phyloP scores from a whole-genome alignment of 495 filamentous ascomycete genomes.

The Penicillium soppii region DNA sequence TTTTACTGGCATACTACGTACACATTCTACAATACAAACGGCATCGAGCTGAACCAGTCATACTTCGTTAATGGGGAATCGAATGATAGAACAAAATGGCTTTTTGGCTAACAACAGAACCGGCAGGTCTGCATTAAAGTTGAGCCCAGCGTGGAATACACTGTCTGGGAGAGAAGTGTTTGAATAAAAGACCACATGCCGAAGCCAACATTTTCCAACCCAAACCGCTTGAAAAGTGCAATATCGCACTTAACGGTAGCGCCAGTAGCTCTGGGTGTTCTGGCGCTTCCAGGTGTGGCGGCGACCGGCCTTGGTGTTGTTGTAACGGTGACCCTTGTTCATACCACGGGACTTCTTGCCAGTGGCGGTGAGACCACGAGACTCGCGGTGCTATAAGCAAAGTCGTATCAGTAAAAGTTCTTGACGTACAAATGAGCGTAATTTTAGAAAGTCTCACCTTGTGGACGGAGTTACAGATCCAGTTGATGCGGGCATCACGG shows the following conservation, averaged over 20 bases:
- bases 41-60: slow-evolving; percentile 36
- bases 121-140: slow-evolving; percentile 43
- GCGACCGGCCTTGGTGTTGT: slow-evolving; percentile 91
- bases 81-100: slow-evolving; percentile 36
- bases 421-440: background rate
- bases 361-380: slow-evolving; percentile 91
- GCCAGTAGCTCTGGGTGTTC: slow-evolving; percentile 96
- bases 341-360: slow-evolving; percentile 99
- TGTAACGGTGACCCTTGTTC: slow-evolving; percentile 97
- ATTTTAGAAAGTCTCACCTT: slow-evolving; percentile 55
- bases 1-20: slow-evolving; percentile 5
- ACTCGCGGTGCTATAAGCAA: slow-evolving; percentile 77
- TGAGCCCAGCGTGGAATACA: slow-evolving; percentile 33
- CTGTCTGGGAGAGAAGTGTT: slow-evolving; percentile 34
- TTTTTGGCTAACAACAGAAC: slow-evolving; percentile 49
- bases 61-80: slow-evolving; percentile 47
- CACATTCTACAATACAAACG: slow-evolving; percentile 7
- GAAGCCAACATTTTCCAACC: slow-evolving; percentile 35
- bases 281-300: slow-evolving; percentile 99
- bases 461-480: slow-evolving; percentile 99
- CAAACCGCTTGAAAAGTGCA: slow-evolving; percentile 24
- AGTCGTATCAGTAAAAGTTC: background rate
- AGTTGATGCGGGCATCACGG: slow-evolving; percentile 98
- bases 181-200: slow-evolving; percentile 43
- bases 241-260: slow-evolving; percentile 62